Conservation (phyloP, 768 basidiomycete genomes). For the Leccinum truebloodii region DNA sequence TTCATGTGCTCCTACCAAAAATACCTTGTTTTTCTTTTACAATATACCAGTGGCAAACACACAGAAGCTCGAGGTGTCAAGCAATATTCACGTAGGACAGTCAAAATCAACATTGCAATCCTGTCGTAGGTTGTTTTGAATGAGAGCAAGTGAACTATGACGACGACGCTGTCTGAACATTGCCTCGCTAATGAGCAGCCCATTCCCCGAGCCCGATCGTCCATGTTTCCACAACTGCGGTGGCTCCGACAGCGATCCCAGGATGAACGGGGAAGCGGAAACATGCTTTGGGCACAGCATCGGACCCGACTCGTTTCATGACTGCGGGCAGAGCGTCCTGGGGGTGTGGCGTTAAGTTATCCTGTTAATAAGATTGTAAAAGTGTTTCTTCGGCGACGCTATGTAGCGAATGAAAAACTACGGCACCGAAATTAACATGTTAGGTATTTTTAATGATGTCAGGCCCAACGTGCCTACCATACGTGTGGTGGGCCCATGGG, state of each 20-base stretch:
- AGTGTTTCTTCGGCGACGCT: background rate
- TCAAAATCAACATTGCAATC: background rate
- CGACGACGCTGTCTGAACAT: background rate
- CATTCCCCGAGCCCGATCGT: constrained; percentile 3
- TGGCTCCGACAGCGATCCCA: constrained; percentile 8
- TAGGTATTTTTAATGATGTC: background rate
- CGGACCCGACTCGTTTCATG: constrained; percentile 23
- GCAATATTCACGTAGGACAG: background rate
- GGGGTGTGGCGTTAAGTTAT: background rate
- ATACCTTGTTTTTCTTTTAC: background rate
- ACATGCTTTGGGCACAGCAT: constrained; percentile 8
- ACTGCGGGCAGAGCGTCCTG: background rate
- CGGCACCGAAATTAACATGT: constrained; percentile 19
- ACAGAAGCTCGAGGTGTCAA: background rate
- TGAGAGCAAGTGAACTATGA: background rate
- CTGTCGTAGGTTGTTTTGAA: background rate
- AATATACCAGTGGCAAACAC: background rate
- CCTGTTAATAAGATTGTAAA: background rate
- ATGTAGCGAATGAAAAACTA: constrained; percentile 9
- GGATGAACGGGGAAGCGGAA: constrained; percentile 7
- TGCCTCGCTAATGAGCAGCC: constrained; percentile 2
- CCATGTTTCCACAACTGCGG: constrained; percentile 6
- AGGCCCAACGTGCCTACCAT: constrained; percentile 12
- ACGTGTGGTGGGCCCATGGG: constrained; percentile 6
- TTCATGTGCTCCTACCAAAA: background rate